These are phyloP conservation scores for Bipolaris sorokiniana DNA, from an alignment of 2,329 filamentous ascomycete genomes.

Conservation along the genomic window DNA sequence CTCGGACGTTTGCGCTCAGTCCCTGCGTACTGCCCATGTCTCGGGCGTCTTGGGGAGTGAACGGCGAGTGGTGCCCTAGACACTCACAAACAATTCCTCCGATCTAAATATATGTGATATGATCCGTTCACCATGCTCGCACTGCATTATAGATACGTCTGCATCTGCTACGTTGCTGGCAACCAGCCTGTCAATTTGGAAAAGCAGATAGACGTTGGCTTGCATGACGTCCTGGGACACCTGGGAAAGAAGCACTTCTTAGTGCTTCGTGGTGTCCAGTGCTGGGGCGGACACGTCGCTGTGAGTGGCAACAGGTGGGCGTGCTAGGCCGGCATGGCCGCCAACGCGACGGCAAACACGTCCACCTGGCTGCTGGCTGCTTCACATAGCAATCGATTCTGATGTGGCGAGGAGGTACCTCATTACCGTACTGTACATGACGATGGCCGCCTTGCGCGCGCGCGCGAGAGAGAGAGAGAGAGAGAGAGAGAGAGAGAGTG, in stretches of 20 bases:
- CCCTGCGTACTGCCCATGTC: not conserved
- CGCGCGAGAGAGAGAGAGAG: constrained; percentile 11
- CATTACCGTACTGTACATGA: not conserved
- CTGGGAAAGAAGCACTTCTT: not conserved
- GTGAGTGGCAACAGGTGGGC: constrained; percentile 1
- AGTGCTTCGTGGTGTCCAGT: not conserved
- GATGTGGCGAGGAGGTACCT: not conserved
- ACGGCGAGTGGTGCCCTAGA: not conserved
- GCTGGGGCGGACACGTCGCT: constrained; percentile 2
- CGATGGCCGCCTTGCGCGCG: not conserved
- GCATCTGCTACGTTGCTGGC: not conserved
- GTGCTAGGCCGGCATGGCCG: not conserved
- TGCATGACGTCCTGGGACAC: not conserved
- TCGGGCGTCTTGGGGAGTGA: not conserved
- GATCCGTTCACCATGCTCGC: too few relatives aligned
- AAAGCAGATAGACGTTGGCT: not conserved
- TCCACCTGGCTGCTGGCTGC: not conserved
- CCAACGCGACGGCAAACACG: constrained; percentile 12
- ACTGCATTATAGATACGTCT: not conserved
- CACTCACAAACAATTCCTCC: too few relatives aligned
- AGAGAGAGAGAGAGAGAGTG: constrained; percentile 24
- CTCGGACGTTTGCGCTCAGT: not conserved
- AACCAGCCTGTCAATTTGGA: not conserved
- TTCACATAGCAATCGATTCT: not conserved
- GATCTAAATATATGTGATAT: too few relatives aligned